Conservation (phyloP, 192 early-diverging fungal species). For the Coemansia aciculifera region DNA sequence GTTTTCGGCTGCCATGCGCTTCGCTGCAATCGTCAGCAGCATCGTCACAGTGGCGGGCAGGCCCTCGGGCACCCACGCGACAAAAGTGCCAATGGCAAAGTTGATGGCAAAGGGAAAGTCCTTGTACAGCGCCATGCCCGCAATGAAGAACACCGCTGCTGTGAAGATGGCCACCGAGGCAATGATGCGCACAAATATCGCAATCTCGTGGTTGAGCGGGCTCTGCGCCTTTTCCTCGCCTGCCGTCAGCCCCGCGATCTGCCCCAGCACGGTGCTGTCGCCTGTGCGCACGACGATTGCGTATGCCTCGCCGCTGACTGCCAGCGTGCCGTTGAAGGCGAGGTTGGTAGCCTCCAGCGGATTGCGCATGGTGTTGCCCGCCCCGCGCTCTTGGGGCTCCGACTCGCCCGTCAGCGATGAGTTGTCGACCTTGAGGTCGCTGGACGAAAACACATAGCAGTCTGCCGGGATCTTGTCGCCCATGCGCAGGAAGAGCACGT, state of each 20-base stretch:
- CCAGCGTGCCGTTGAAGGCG: conserved; percentile 87
- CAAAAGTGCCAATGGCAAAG: conserved; percentile 88
- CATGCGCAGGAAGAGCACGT: conserved; percentile 84
- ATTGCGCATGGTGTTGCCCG: conserved; percentile 68
- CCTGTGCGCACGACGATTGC: conserved; percentile 93
- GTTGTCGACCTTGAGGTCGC: conserved; percentile 96
- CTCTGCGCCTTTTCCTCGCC: conserved; percentile 73
- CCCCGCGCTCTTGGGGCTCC: conserved; percentile 83
- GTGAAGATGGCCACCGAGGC: conserved; percentile 74
- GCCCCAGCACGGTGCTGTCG: conserved; percentile 91
- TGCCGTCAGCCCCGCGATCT: conserved; percentile 86
- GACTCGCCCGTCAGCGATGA: conserved; percentile 95
- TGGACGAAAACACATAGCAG: conserved; percentile 72
- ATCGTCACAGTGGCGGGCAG: conserved; percentile 93
- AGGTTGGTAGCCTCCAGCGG: conserved; percentile 93
- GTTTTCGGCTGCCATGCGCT: conserved; percentile 86
- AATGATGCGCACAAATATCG: conserved; percentile 83
- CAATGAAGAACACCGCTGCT: conserved; percentile 82
- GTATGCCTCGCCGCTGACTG: conserved; percentile 82
- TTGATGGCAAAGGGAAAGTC: conserved; percentile 71
- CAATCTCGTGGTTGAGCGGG: conserved; percentile 77
- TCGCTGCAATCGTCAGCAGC: conserved; percentile 91
- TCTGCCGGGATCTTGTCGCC: conserved; percentile 97
- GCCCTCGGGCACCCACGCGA: conserved; percentile 93
- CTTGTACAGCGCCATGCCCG: conserved; percentile 62